Percentiles rank a stretch among this genome's conserved stretches.
These are phyloP conservation scores for Pisolithus marmoratus DNA, from an alignment of 768 basidiomycete species.

Conservation along the genomic window DNA sequence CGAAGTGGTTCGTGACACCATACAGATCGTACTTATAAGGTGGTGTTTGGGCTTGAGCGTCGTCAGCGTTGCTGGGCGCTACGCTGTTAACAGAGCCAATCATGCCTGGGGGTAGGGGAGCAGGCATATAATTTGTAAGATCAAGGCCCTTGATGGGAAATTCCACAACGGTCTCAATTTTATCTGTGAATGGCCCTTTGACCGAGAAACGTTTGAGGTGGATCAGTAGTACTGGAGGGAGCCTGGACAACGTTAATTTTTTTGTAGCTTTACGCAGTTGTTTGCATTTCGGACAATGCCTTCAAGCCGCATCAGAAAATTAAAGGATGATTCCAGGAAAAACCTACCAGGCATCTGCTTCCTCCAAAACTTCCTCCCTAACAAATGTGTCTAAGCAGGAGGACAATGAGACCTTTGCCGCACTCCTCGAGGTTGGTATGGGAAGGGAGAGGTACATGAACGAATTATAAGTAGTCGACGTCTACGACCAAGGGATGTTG, in stretches of 20 bases:
- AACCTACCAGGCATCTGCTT: constrained; percentile 86
- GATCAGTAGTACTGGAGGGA: constrained; percentile 89
- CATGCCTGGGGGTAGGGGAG: constrained; percentile 62
- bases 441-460: constrained; percentile 95
- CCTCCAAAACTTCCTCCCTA: constrained; percentile 83
- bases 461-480: constrained; percentile 93
- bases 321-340: background rate
- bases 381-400: constrained; percentile 89
- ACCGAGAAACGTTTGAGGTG: constrained; percentile 91
- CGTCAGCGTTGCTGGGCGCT: constrained; percentile 37
- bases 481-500: constrained; percentile 41
- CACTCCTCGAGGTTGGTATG: constrained; percentile 60
- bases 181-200: constrained; percentile 90
- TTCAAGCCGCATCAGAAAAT: constrained; percentile 23
- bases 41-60: constrained; percentile 77
- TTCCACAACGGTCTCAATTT: constrained; percentile 91
- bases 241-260: constrained; percentile 80
- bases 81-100: constrained; percentile 41
- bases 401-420: constrained; percentile 60
- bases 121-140: constrained; percentile 80
- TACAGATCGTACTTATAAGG: constrained; percentile 94
- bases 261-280: constrained; percentile 81
- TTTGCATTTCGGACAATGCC: constrained; percentile 96
- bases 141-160: constrained; percentile 68
- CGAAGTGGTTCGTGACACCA: constrained; percentile 94